A percentile compares a stretch with the other conserved stretches of the same genome.
These are phyloP conservation scores for Cladorrhinum sp. DNA, from an alignment of 2,329 filamentous ascomycete genomes.

Conservation along the genomic window DNA sequence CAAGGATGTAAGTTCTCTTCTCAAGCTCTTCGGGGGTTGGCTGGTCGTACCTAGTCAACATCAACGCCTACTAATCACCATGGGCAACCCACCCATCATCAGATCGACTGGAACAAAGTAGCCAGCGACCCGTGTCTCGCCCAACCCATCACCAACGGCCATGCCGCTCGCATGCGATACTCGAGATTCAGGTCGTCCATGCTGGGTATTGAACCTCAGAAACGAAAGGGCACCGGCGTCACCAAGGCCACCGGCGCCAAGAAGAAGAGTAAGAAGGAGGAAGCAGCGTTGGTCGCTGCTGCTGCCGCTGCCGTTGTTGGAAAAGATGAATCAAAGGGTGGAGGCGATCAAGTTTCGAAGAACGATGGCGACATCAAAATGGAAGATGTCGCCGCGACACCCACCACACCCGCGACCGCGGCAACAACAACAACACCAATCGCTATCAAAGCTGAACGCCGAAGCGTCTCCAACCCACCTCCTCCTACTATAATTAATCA, in stretches of 20 bases:
- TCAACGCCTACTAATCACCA: neutral
- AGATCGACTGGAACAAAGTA: conserved; percentile 61
- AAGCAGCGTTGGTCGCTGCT: conserved; percentile 30
- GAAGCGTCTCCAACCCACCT: neutral
- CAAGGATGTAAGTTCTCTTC: conserved; percentile 51
- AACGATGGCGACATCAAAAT: neutral
- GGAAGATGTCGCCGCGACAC: conserved; percentile 1
- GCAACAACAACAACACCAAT: conserved; percentile 14
- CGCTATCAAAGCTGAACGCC: conserved; percentile 16
- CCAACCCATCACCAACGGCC: conserved; percentile 56
- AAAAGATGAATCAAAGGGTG: conserved; percentile 24
- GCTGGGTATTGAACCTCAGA: conserved; percentile 46
- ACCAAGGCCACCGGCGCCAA: conserved; percentile 47
- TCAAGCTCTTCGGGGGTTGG: neutral
- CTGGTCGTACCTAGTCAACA: neutral
- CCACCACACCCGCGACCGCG: neutral
- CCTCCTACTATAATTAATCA: neutral
- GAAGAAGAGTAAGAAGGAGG: conserved; percentile 44
- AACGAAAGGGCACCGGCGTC: conserved; percentile 40
- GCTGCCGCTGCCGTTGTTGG: conserved; percentile 39
- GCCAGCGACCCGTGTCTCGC: conserved; percentile 52
- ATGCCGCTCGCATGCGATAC: conserved; percentile 60
- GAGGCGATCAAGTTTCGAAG: neutral
- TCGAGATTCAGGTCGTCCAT: conserved; percentile 50
- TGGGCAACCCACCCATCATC: neutral